Conservation (phyloP, 441 rosid genomes). For the Populus hybrid region DNA sequence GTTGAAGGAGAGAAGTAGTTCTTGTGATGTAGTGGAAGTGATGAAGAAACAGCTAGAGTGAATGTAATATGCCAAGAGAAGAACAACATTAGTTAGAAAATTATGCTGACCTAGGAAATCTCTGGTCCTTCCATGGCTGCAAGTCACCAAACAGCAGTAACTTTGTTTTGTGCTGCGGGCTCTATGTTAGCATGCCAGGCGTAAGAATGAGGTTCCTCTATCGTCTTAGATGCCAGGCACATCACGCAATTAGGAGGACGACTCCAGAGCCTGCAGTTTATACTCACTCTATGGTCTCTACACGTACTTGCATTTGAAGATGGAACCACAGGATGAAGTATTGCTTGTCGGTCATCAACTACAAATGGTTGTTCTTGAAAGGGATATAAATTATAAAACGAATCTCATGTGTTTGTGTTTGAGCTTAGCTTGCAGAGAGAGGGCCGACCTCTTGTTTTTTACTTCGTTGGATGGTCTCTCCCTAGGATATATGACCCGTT, state of each 20-base stretch:
- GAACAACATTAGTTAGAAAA: neutral
- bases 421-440: too few species aligned
- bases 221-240: neutral
- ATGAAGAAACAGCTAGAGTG: neutral
- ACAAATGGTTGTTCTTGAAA: neutral
- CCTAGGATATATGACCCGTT: too few species aligned
- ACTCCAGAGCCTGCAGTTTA: neutral
- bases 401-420: too few species aligned
- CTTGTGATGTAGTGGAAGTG: too few species aligned
- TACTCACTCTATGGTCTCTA: neutral
- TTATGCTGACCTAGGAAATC: neutral
- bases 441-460: too few species aligned
- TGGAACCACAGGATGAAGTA: too few species aligned
- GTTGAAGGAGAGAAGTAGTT: neutral
- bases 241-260: neutral
- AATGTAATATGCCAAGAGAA: neutral
- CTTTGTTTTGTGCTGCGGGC: neutral
- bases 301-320: neutral
- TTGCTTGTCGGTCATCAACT: neutral
- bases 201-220: neutral
- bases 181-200: neutral
- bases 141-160: neutral
- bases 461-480: too few species aligned
- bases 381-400: too few species aligned
- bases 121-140: neutral